Evolutionary conservation across 768 basidiomycete species (phyloP).

Genomic region (Lactifluus pinguis): DNA sequence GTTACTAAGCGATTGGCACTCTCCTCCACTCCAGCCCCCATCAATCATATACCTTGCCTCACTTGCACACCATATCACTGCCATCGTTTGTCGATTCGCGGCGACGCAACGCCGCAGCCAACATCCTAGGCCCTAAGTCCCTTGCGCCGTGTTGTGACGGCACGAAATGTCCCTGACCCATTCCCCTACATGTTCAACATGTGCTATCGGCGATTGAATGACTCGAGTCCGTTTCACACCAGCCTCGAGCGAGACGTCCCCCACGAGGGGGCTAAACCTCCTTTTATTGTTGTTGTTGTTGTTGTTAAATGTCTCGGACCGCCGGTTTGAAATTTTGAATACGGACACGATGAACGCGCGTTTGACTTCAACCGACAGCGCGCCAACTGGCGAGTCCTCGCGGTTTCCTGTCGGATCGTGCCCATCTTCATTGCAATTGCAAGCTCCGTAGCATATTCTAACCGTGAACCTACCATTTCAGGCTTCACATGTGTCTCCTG

Average conservation of each 20-base stretch:
- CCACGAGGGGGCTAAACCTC: conserved; percentile 16
- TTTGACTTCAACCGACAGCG: conserved; percentile 15
- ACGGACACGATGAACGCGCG: conserved; percentile 9
- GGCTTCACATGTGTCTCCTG: background rate
- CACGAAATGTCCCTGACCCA: conserved; percentile 8
- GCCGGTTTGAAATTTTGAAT: conserved; percentile 15
- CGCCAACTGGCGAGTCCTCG: conserved; percentile 6
- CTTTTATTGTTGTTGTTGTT: conserved; percentile 4
- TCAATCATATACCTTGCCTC: background rate
- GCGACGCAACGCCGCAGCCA: conserved; percentile 10
- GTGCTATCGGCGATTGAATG: conserved; percentile 13
- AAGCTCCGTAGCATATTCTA: conserved; percentile 10
- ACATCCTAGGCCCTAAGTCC: conserved; percentile 1
- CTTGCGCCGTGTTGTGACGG: conserved; percentile 3
- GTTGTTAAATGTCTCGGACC: conserved; percentile 3
- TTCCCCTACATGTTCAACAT: background rate
- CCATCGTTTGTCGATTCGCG: conserved; percentile 2
- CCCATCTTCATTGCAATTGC: conserved; percentile 1
- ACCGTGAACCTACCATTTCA: conserved; percentile 1
- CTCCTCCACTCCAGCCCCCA: background rate
- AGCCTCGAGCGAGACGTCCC: conserved; percentile 8
- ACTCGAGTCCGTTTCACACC: conserved; percentile 12
- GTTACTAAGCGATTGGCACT: conserved; percentile 15
- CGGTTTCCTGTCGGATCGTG: conserved; percentile 13
- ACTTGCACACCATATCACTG: conserved; percentile 13